phyloP scores from a whole-genome alignment of 2,329 filamentous ascomycete genomes.

The Monilinia vaccinii-corymbosi region DNA sequence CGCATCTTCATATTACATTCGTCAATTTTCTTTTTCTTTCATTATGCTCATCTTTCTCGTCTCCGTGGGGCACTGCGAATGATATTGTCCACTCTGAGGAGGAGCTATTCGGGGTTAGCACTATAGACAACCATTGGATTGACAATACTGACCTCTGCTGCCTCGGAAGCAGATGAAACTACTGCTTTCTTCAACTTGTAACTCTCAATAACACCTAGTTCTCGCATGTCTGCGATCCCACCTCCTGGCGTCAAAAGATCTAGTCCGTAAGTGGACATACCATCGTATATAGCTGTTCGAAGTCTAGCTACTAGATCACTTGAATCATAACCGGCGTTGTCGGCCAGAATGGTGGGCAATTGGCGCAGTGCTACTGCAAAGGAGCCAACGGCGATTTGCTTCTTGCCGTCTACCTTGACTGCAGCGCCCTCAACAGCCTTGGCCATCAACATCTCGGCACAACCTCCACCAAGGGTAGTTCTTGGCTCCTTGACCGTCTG shows the following conservation, averaged over 20 bases:
- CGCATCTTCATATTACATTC: constrained; percentile 27
- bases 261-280: constrained; percentile 83
- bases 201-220: constrained; percentile 90
- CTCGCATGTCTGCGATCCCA: constrained; percentile 90
- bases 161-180: constrained; percentile 90
- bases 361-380: constrained; percentile 87
- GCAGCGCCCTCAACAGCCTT: constrained; percentile 93
- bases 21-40: constrained; percentile 12
- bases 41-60: constrained; percentile 59
- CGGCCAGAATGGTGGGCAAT: constrained; percentile 89
- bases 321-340: constrained; percentile 94
- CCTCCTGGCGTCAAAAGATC: constrained; percentile 85
- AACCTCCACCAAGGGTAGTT: constrained; percentile 90
- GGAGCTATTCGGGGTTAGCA: constrained; percentile 48
- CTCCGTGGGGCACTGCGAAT: constrained; percentile 84
- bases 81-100: constrained; percentile 94
- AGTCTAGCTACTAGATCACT: constrained; percentile 87
- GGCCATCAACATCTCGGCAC: constrained; percentile 98
- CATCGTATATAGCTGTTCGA: constrained; percentile 89
- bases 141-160: constrained; percentile 67
- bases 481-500: constrained; percentile 93
- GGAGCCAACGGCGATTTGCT: constrained; percentile 82
- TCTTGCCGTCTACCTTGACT: constrained; percentile 93
- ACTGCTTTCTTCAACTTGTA: constrained; percentile 99
- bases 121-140: constrained; percentile 9